Evolutionary conservation across 169 alveolate genomes (phyloP).

Genomic region (Babesia sp.): DNA sequence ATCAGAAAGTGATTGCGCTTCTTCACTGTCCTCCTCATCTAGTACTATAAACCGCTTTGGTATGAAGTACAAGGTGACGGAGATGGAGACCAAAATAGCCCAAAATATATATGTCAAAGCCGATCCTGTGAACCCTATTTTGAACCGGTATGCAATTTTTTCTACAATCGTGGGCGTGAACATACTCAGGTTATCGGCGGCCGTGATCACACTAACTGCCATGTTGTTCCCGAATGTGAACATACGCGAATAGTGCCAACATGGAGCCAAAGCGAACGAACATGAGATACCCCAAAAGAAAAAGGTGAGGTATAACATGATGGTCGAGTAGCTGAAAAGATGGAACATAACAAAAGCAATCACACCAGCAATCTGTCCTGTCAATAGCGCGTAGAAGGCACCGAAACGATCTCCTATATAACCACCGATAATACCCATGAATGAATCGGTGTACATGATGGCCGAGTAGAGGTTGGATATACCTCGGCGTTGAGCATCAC

Average conservation of each 20-base stretch:
- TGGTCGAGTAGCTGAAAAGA: background rate
- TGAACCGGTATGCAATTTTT: slow-evolving; percentile 7
- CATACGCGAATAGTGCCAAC: slow-evolving; percentile 61
- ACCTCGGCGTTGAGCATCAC: slow-evolving; percentile 54
- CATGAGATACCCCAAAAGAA: slow-evolving; percentile 56
- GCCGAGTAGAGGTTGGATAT: slow-evolving; percentile 34
- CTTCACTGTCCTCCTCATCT: slow-evolving; percentile 16
- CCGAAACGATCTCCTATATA: slow-evolving; percentile 47
- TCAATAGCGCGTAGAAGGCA: slow-evolving; percentile 9
- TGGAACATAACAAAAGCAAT: slow-evolving; percentile 39
- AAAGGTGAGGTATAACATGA: slow-evolving; percentile 16
- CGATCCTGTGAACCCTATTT: slow-evolving; percentile 16
- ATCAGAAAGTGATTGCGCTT: background rate
- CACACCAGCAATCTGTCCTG: slow-evolving; percentile 38
- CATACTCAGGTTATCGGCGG: slow-evolving; percentile 56
- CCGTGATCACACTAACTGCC: slow-evolving; percentile 52
- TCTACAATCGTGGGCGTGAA: slow-evolving; percentile 31
- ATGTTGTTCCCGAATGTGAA: slow-evolving; percentile 39
- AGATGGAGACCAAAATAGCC: slow-evolving; percentile 35
- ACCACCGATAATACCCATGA: slow-evolving; percentile 36
- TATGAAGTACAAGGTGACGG: slow-evolving; percentile 29
- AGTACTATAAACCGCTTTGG: slow-evolving; percentile 22
- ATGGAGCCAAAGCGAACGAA: slow-evolving; percentile 34
- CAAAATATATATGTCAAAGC: slow-evolving; percentile 42
- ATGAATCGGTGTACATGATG: slow-evolving; percentile 38